Evolutionary conservation across 441 rosid genomes (phyloP).

Genomic region (Mallotus japonicus): DNA sequence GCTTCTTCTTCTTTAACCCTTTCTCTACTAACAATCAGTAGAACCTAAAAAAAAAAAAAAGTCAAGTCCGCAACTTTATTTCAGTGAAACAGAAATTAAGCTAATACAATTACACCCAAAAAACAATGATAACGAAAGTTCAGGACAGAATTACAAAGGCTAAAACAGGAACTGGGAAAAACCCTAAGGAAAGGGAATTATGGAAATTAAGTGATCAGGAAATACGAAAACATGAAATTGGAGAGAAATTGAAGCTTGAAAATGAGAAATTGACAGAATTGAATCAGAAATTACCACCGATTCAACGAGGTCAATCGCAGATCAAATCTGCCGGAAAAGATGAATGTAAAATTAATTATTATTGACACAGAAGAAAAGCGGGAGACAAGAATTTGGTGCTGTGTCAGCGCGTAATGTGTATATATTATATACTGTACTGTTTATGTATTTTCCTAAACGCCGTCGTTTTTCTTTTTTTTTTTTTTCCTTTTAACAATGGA

Average conservation of each 20-base stretch:
- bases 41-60: background rate
- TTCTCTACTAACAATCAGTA: background rate
- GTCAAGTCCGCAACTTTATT: background rate
- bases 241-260: background rate
- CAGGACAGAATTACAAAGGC: background rate
- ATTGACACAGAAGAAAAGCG: background rate
- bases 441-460: conserved; percentile 2
- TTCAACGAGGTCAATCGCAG: conserved; percentile 20
- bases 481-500: no score
- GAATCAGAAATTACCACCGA: conserved; percentile 16
- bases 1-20: background rate
- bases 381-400: background rate
- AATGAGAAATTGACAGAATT: background rate
- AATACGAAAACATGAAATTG: background rate
- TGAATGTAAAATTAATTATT: no score
- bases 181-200: conserved; percentile 15
- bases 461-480: background rate
- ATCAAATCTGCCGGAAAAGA: conserved; percentile 5
- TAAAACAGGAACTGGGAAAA: background rate
- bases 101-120: background rate
- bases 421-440: background rate
- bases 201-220: background rate
- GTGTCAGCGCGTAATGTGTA: background rate
- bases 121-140: background rate
- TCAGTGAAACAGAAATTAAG: background rate